A percentile compares a stretch with the other conserved stretches of the same genome.
Conservation (phyloP, 2,329 filamentous ascomycete species). For the Pseudogymnoascus sp. region DNA sequence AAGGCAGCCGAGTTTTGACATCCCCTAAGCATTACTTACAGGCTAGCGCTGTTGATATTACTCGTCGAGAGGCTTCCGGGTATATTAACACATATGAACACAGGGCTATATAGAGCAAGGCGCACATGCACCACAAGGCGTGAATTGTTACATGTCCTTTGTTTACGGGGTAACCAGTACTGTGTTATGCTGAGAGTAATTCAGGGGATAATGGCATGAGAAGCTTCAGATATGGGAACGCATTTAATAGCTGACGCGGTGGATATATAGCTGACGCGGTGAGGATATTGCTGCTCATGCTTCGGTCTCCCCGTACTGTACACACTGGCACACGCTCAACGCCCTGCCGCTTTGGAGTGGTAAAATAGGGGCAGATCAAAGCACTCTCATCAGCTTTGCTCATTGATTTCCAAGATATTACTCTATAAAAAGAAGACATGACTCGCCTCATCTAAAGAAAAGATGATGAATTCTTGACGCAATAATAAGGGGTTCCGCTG, state of each 20-base stretch:
- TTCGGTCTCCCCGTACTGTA: neutral
- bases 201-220: neutral
- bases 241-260: neutral
- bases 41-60: constrained; percentile 2
- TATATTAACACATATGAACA: neutral
- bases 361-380: neutral
- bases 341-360: neutral
- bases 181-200: neutral
- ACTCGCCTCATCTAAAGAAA: neutral
- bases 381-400: neutral
- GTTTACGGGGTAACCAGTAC: constrained; percentile 5
- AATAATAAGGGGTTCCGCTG: constrained; percentile 6
- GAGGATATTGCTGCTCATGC: neutral
- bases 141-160: constrained; percentile 9
- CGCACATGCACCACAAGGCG: neutral
- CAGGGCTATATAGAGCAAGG: neutral
- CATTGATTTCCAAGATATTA: neutral
- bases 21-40: constrained; percentile 5
- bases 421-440: neutral
- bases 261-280: neutral
- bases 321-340: neutral
- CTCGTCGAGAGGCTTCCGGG: neutral
- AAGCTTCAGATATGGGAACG: neutral
- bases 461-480: neutral
- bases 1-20: constrained; percentile 10